phyloP scores from a whole-genome alignment of 768 basidiomycete genomes.

The Russula virescens region DNA sequence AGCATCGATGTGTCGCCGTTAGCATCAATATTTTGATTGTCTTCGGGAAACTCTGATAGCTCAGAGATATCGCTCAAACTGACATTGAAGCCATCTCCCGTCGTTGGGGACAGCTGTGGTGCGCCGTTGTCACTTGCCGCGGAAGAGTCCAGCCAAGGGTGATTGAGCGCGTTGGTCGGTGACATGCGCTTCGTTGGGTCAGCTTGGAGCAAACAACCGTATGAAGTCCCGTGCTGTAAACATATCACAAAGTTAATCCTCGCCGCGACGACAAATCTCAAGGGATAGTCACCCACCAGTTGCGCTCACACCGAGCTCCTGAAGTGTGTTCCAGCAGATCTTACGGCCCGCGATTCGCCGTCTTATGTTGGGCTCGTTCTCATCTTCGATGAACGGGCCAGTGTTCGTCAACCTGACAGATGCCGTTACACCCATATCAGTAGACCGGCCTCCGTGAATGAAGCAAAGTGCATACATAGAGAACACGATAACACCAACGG shows the following conservation, averaged over 20 bases:
- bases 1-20: too few relatives aligned
- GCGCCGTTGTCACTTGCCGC: too few relatives aligned
- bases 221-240: too few relatives aligned
- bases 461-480: conserved; percentile 58
- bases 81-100: too few relatives aligned
- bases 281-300: conserved; percentile 39
- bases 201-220: too few relatives aligned
- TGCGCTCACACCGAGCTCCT: conserved; percentile 27
- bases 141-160: too few relatives aligned
- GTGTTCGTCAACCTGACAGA: conserved; percentile 1
- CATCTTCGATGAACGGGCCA: conserved; percentile 16
- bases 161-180: too few relatives aligned
- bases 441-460: neutral
- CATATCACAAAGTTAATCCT: neutral
- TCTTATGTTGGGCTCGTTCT: neutral
- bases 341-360: conserved; percentile 20
- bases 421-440: neutral
- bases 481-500: conserved; percentile 90
- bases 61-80: too few relatives aligned
- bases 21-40: neutral
- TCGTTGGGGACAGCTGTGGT: too few relatives aligned
- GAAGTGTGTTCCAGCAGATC: conserved; percentile 16
- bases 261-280: neutral
- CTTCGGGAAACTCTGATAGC: too few relatives aligned
- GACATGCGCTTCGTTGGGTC: too few relatives aligned